phyloP scores from a whole-genome alignment of 148 eudicot species.

The Bassia scoparia region DNA sequence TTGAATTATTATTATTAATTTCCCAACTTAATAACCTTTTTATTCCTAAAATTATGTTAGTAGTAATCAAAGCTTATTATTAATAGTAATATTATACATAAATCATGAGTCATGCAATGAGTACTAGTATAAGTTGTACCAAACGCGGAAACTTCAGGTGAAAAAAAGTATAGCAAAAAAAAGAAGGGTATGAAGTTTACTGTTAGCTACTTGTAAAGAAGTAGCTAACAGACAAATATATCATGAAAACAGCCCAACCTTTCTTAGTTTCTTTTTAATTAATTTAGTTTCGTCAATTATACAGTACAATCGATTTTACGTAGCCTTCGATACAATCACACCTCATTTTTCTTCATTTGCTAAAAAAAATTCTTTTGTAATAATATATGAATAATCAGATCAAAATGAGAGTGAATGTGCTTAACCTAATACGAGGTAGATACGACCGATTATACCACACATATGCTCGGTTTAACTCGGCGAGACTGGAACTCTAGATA shows the following conservation, averaged over 20 bases:
- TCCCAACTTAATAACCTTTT: not conserved
- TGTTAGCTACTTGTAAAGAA: conserved; percentile 13
- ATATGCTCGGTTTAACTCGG: conserved; percentile 6
- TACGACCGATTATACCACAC: too few relatives aligned
- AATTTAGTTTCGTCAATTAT: too few relatives aligned
- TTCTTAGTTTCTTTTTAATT: not conserved
- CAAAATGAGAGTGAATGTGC: too few relatives aligned
- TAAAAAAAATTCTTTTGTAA: too few relatives aligned
- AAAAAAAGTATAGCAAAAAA: not conserved
- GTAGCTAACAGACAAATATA: conserved; percentile 9
- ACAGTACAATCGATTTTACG: too few relatives aligned
- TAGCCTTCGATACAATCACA: too few relatives aligned
- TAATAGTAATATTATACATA: too few relatives aligned
- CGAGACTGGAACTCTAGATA: not conserved
- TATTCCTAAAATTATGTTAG: not conserved
- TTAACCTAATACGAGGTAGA: too few relatives aligned
- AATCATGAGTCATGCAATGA: conserved; percentile 1
- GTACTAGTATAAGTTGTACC: conserved; percentile 6
- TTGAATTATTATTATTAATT: not conserved
- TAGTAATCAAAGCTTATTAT: not conserved
- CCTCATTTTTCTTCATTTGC: too few relatives aligned
- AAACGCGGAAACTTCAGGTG: conserved; percentile 13
- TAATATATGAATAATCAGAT: too few relatives aligned
- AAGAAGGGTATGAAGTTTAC: not conserved
- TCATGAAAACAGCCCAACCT: conserved; percentile 16